Conservation (phyloP, 2,329 filamentous ascomycete species). For the Apiospora arundinis region DNA sequence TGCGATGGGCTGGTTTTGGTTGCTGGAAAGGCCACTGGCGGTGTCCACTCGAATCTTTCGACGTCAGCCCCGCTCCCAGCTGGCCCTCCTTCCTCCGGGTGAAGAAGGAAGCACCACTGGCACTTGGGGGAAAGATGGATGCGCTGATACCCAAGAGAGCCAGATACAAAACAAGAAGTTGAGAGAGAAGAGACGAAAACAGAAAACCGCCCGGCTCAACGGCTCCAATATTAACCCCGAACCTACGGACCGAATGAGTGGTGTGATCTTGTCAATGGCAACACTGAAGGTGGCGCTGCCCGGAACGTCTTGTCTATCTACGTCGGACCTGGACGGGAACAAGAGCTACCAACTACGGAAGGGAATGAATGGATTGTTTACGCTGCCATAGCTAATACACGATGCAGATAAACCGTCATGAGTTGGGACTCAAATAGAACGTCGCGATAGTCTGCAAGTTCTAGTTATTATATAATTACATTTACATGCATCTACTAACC, state of each 20-base stretch:
- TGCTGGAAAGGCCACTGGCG: not conserved
- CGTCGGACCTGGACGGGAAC: not conserved
- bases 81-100: not conserved
- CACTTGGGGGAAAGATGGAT: not conserved
- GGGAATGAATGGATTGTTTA: not conserved
- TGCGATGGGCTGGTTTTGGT: not conserved
- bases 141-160: not conserved
- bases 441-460: not conserved
- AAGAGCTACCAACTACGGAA: not conserved
- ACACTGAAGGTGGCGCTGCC: conserved; percentile 17
- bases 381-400: no score
- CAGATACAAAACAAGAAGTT: not conserved
- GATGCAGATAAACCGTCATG: not conserved
- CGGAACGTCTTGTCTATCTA: not conserved
- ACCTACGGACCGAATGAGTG: conserved; percentile 13
- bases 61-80: not conserved
- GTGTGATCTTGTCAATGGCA: conserved; percentile 13
- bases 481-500: not conserved
- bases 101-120: conserved; percentile 16
- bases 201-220: not conserved
- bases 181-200: not conserved
- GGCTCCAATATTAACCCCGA: conserved; percentile 14
- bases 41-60: conserved; percentile 13
- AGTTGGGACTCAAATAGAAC: not conserved
- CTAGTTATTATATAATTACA: not conserved